Base-by-base conservation (phyloP, 345 rosid genomes). In the Trapa bicornis region DNA sequence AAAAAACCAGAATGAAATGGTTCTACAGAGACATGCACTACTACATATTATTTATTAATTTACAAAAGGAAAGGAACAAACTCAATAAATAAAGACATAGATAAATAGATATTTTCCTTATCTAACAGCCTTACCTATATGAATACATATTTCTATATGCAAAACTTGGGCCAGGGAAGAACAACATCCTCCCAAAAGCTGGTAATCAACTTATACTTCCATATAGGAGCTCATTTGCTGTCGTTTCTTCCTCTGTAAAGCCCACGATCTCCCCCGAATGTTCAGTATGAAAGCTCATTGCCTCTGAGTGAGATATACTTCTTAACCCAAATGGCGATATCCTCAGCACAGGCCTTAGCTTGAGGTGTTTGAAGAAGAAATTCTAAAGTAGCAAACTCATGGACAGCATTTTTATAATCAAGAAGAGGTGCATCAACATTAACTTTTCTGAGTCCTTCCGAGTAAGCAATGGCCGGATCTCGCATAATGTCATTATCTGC, bases 401-500 rank as follows among this genome's bases (percentile, higher is more conserved):
- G 98, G 65, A 90, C 94, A 0, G 96, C 83, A 53, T 90, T 94
- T 76, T 93, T 93, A 42, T 93, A 93, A 71, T 93, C 96, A 11
- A 90, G 81, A 66, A 93, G 86, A 1, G 97, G 97, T 29, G 97
- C 87, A 75, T 90, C 92, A 1, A 90, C 97, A 56, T 90, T 88
- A 45, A 85, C 91, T 74, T 85, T 93, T 39, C 96, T 76, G 22
- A 93, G 77, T 69, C 80, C 92, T 73, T 88, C 94, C 1, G 89
- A 87, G 86, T 88, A 93, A 53, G 92, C 87, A 15, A 93, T 87
- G 75, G 90, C 98, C 41, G 87, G 81, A 65, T 93, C 98, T 73
- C 90, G 84, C 98, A 90, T 93, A 92, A 90, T 88, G 79, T 90
- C 98, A 41, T 85, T 91, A 72, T 92, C 98, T 2, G 97, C 98